A percentile compares a stretch with the other conserved stretches of the same genome.
These are phyloP conservation scores for Colletotrichum cordylinicola DNA, from an alignment of 2,329 filamentous ascomycete genomes.

Conservation along the genomic window DNA sequence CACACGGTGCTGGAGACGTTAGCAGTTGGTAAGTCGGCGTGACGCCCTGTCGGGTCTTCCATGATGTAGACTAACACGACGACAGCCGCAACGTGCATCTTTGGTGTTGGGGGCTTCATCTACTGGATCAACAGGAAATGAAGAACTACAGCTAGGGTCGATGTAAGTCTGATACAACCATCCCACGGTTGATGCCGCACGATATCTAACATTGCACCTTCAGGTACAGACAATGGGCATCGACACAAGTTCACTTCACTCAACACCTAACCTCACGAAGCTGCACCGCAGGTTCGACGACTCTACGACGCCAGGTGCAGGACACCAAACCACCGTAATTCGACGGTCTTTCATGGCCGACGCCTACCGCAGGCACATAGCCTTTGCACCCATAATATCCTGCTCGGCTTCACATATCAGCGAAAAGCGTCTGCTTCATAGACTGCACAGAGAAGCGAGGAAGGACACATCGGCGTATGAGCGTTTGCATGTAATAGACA, in stretches of 20 bases:
- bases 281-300: background rate
- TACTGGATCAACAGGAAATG: slow-evolving; percentile 16
- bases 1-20: slow-evolving; percentile 17
- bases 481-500: background rate
- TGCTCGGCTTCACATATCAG: background rate
- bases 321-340: background rate
- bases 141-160: background rate
- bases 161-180: background rate
- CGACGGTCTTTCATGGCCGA: accelerated
- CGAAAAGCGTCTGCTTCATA: background rate
- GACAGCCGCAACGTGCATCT: background rate
- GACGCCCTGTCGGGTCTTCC: background rate
- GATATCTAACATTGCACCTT: background rate
- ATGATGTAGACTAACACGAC: background rate
- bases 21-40: slow-evolving; percentile 3
- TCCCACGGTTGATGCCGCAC: too few species aligned
- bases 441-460: background rate
- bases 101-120: slow-evolving; percentile 18
- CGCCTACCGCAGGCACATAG: background rate
- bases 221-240: background rate
- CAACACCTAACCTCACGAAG: background rate
- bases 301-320: background rate
- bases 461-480: background rate
- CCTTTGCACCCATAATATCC: background rate
- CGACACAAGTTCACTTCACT: background rate